A percentile compares a stretch with the other conserved stretches of the same genome.
Evolutionary conservation across 345 rosid genomes (phyloP).

Genomic region (Viola odorata): DNA sequence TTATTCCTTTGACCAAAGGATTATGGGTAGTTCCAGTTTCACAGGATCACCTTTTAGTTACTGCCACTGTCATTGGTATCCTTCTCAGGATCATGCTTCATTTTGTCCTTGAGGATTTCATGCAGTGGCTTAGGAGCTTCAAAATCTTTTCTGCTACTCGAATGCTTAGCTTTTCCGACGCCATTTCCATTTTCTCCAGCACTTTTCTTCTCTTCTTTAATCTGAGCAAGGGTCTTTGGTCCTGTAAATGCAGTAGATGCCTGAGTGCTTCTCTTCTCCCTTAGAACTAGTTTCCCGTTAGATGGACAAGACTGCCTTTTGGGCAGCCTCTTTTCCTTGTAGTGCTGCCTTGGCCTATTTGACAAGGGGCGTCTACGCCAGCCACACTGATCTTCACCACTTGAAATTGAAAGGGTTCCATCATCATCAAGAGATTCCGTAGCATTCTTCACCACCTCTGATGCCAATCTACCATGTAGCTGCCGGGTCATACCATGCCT

Average conservation of each 20-base stretch:
- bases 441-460: slow-evolving; percentile 23
- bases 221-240: slow-evolving; percentile 51
- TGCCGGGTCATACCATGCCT: slow-evolving; percentile 19
- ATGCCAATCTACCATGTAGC: slow-evolving; percentile 27
- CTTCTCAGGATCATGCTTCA: slow-evolving; percentile 6
- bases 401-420: slow-evolving; percentile 14
- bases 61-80: slow-evolving; percentile 8
- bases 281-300: slow-evolving; percentile 24
- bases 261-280: slow-evolving; percentile 23
- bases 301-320: slow-evolving; percentile 17
- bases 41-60: slow-evolving; percentile 4
- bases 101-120: slow-evolving; percentile 50
- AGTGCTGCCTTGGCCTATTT: slow-evolving; percentile 15
- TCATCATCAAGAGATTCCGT: slow-evolving; percentile 18
- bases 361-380: slow-evolving; percentile 16
- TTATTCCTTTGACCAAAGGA: background rate
- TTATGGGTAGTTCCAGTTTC: background rate
- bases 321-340: slow-evolving; percentile 20
- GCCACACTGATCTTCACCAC: slow-evolving; percentile 18
- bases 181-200: slow-evolving; percentile 17
- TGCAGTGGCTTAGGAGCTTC: slow-evolving; percentile 47
- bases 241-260: slow-evolving; percentile 33
- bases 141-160: slow-evolving; percentile 28
- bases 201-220: slow-evolving; percentile 41
- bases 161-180: slow-evolving; percentile 8